Evolutionary conservation across 176 grass and related monocot species (phyloP), one percentile per base, ranked within the genome.

Genomic region (Zoysia japonica): DNA sequence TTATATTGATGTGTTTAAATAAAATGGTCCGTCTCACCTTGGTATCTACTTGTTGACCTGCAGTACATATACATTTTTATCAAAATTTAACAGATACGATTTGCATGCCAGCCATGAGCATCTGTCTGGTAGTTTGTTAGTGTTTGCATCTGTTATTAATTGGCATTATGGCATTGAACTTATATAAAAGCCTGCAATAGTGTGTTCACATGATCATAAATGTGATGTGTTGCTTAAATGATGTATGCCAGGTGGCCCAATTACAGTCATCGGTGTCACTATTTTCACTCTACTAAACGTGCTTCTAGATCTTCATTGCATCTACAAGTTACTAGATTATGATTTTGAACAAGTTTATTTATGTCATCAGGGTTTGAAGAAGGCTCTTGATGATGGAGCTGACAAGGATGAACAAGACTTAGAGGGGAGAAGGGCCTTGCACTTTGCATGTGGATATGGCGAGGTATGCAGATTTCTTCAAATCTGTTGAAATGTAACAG

Each of bases 381-480:
- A 92, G 66, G 91, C 91, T 77, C 72, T 97, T 51, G 91, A 89
- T 37, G 85, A 68, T 85, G 91, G 94, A 78, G 80, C 77, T 59
- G 80, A 97, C 80, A 94, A 97, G 78, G 89, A 97, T 76, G 89
- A 92, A 90, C 91, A 97, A 81, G 94, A 97, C 57, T 89, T 85
- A 0, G 94, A 97, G 80, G 91, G 91, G 74, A 89, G 94, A 78
- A 93, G 94, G 85, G 91, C 94, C 73, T 89, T 97, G 59, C 94
- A 97, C 87, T 97, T 97, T 94, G 91, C 94, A 67, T 97, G 94
- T 90, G 94, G 94, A 20, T 97, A 97, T 39, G 89, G 89, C 64
- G 94, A 97, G 87, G 94, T 97, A 75, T 70, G 81, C 28, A 5
- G 20, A 47, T 48, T 16, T 75, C 37, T 3, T 54, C 15, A 64